Percentiles rank a stretch among this genome's conserved stretches.
Evolutionary conservation across 2,329 filamentous ascomycete species (phyloP).

Genomic region (Ophiocordyceps robertsii): DNA sequence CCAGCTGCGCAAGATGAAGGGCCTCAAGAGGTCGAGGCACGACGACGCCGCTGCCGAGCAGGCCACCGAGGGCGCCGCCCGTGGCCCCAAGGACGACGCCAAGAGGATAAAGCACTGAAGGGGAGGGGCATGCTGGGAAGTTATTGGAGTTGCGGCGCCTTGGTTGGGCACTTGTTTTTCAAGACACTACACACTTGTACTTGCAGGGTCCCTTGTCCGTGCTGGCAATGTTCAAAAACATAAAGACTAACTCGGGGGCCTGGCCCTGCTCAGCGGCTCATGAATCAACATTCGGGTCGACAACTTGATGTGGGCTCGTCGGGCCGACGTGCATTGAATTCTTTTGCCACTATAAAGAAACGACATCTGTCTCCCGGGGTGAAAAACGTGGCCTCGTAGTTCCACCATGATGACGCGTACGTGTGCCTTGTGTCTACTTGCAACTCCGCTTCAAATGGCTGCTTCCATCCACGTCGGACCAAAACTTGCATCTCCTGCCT

Average conservation of each 20-base stretch:
- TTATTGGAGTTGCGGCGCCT: slow-evolving; percentile 9
- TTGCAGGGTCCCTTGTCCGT: background rate
- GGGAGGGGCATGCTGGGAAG: background rate
- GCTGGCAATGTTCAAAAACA: background rate
- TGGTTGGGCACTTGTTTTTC: background rate
- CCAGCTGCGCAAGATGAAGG: slow-evolving; percentile 99
- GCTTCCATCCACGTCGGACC: no score
- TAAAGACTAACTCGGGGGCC: background rate
- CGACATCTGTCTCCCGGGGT: no score
- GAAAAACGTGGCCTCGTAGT: no score
- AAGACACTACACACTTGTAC: background rate
- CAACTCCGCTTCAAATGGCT: no score
- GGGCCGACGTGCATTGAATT: no score
- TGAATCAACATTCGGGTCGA: no score
- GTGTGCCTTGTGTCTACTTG: no score
- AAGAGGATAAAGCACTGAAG: slow-evolving; percentile 22
- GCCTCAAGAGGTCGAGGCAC: slow-evolving; percentile 70
- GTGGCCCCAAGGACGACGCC: slow-evolving; percentile 20
- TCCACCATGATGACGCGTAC: no score
- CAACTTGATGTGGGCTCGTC: no score
- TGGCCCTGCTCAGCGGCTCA: background rate
- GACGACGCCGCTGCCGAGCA: slow-evolving; percentile 23
- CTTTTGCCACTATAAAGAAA: no score
- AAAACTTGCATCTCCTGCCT: no score
- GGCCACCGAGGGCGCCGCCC: slow-evolving; percentile 23